phyloP scores from a whole-genome alignment of 1,284 basidiomycete species.

The Sphagnurus paluster region DNA sequence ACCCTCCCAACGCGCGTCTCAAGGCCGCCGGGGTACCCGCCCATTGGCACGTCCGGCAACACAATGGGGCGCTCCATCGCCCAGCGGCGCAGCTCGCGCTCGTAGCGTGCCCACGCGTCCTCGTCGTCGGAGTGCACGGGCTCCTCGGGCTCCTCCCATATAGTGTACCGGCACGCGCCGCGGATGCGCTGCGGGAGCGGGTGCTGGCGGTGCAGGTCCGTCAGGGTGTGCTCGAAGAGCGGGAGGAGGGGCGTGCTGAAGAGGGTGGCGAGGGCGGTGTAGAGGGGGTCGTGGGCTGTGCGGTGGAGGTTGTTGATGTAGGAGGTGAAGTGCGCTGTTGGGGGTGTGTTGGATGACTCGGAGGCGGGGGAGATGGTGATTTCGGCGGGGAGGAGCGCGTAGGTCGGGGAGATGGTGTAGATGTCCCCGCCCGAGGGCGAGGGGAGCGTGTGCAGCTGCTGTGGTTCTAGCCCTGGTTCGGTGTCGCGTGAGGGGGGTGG shows the following conservation, averaged over 20 bases:
- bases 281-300: conserved; percentile 28
- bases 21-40: conserved; percentile 43
- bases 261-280: conserved; percentile 35
- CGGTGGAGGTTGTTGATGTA: conserved; percentile 62
- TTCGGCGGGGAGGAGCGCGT: conserved; percentile 47
- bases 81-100: conserved; percentile 43
- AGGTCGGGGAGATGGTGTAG: conserved; percentile 38
- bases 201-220: conserved; percentile 51
- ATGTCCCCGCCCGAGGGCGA: conserved; percentile 30
- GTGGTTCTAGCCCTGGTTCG: too few species aligned
- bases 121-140: conserved; percentile 51
- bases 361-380: conserved; percentile 40
- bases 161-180: conserved; percentile 38
- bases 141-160: conserved; percentile 50
- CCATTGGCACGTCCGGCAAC: conserved; percentile 44
- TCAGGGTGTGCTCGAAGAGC: conserved; percentile 52
- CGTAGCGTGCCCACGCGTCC: conserved; percentile 43
- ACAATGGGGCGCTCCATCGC: conserved; percentile 40
- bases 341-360: conserved; percentile 23
- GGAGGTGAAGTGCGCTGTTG: conserved; percentile 39
- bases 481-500: conserved; percentile 18
- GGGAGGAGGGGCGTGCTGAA: conserved; percentile 40
- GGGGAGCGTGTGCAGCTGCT: conserved; percentile 28
- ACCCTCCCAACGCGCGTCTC: conserved; percentile 38
- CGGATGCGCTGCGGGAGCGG: conserved; percentile 41